Conservation (phyloP, 179 eudicot genomes). For the Heliamphora pulchella region DNA sequence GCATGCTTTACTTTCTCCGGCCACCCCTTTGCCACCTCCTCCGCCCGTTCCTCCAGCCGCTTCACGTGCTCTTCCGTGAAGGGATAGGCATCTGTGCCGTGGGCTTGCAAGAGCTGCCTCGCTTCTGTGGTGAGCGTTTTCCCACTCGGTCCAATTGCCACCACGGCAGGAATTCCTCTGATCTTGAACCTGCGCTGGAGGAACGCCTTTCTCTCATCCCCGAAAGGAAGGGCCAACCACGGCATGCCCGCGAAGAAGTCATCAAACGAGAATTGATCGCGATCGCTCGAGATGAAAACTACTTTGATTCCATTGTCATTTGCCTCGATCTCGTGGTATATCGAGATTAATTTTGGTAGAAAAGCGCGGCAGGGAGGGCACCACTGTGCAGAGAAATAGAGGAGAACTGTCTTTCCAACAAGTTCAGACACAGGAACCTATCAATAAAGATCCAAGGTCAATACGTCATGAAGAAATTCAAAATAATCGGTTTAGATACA, state of each 20-base stretch:
- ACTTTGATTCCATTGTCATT: constrained; percentile 46
- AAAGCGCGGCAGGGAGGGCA: constrained; percentile 86
- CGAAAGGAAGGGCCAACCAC: constrained; percentile 75
- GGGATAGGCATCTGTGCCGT: constrained; percentile 69
- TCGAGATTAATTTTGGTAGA: constrained; percentile 50
- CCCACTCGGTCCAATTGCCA: constrained; percentile 60
- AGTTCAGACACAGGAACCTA: constrained; percentile 66
- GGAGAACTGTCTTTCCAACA: constrained; percentile 59
- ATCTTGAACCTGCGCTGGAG: constrained; percentile 48
- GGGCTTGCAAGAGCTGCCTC: constrained; percentile 37
- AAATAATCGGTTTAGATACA: too few relatives aligned
- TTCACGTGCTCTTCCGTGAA: constrained; percentile 56
- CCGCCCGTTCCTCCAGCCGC: constrained; percentile 44
- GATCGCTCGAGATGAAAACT: constrained; percentile 65
- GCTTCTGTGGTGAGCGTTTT: constrained; percentile 54
- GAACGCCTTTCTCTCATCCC: constrained; percentile 39
- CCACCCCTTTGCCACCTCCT: constrained; percentile 57
- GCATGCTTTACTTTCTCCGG: constrained; percentile 34
- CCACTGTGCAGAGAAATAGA: constrained; percentile 80
- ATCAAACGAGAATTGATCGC: constrained; percentile 50
- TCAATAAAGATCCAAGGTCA: not conserved
- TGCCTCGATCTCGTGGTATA: constrained; percentile 55
- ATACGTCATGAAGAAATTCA: too few relatives aligned
- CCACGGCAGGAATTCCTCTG: constrained; percentile 51
- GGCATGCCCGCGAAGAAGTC: constrained; percentile 66